A percentile compares a stretch with the other conserved stretches of the same genome.
These are phyloP conservation scores for Pseudogymnoascus sp. DNA, from an alignment of 2,329 filamentous ascomycete genomes.

Conservation along the genomic window DNA sequence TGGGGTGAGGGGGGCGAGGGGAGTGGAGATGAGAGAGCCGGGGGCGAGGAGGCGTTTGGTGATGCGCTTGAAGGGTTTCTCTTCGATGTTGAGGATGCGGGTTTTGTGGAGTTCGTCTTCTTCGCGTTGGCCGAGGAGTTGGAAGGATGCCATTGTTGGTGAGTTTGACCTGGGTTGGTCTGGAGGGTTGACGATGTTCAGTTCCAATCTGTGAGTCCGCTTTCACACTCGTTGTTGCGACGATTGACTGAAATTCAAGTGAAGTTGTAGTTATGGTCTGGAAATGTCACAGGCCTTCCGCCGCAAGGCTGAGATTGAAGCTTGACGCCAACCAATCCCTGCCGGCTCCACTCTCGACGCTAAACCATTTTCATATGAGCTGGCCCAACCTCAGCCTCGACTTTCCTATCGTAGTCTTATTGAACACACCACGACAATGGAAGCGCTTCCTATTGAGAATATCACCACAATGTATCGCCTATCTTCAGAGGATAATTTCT, in stretches of 20 bases:
- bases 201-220: not conserved
- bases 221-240: not conserved
- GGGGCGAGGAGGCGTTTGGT: slow-evolving; percentile 71
- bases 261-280: not conserved
- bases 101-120: slow-evolving; percentile 81
- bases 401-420: not conserved
- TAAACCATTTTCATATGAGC: too few species aligned
- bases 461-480: not conserved
- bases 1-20: slow-evolving; percentile 54
- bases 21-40: slow-evolving; percentile 53
- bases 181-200: not conserved
- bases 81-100: slow-evolving; percentile 82
- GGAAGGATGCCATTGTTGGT: slow-evolving; percentile 48
- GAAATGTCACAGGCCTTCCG: not conserved
- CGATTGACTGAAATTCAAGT: not conserved
- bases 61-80: slow-evolving; percentile 84
- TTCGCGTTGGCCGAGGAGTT: slow-evolving; percentile 65
- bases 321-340: not conserved
- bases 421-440: not conserved
- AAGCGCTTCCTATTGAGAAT: not conserved
- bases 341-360: too few species aligned
- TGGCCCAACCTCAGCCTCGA: not conserved
- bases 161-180: not conserved
- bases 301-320: slow-evolving; percentile 4
- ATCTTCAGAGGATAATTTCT: not conserved